Evolutionary conservation across 73 alveolate genomes (phyloP).

Genomic region (Paramecium pentaurelia): DNA sequence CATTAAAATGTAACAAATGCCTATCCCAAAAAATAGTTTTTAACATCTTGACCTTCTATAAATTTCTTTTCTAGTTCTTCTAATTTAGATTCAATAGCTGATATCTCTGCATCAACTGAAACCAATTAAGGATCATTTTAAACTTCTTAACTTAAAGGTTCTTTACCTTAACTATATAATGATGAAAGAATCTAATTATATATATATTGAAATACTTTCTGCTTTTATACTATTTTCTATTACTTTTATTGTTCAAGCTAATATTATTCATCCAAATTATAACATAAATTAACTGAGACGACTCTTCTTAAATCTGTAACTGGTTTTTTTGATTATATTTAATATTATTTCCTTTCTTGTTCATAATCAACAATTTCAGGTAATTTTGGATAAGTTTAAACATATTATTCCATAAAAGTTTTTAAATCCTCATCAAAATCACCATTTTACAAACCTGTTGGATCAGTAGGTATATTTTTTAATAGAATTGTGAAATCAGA

Average conservation of each 20-base stretch:
- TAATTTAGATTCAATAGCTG: not conserved
- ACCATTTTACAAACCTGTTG: not conserved
- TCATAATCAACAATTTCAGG: constrained; percentile 9
- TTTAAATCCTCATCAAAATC: constrained; percentile 35
- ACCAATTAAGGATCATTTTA: not conserved
- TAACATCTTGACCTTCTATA: not conserved
- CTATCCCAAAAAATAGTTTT: constrained; percentile 36
- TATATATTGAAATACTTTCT: not conserved
- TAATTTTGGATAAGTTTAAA: not conserved
- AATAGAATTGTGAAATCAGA: not conserved
- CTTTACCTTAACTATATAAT: not conserved
- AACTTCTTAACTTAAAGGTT: not conserved
- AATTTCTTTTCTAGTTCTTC: constrained; percentile 29
- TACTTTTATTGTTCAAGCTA: not conserved
- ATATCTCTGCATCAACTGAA: not conserved
- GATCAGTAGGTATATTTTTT: constrained; percentile 5
- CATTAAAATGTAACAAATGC: constrained; percentile 59
- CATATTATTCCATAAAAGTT: not conserved
- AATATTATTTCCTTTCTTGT: constrained; percentile 2
- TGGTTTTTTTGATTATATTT: not conserved
- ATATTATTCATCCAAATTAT: not conserved
- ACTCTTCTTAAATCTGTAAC: not conserved
- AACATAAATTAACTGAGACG: not conserved
- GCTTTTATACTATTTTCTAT: not conserved
- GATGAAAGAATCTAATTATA: not conserved